A percentile compares a stretch with the other conserved stretches of the same genome.
phyloP scores from a whole-genome alignment of 345 rosid species.

The Cochlearia excelsa region DNA sequence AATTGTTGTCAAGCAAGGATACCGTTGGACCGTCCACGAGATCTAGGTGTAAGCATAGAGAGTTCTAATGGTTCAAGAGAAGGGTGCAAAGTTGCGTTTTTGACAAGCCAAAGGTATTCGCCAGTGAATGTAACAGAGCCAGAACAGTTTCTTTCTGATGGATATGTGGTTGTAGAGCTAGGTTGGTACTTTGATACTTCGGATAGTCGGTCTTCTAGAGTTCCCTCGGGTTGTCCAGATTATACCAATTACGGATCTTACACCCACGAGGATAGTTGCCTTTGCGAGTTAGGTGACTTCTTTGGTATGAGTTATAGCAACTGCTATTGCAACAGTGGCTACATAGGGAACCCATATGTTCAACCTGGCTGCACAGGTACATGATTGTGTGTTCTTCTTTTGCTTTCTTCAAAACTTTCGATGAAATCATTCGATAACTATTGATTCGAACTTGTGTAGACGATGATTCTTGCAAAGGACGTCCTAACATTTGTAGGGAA shows the following conservation, averaged over 20 bases:
- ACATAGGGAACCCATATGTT: constrained; percentile 44
- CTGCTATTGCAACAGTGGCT: constrained; percentile 41
- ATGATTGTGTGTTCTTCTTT: no score
- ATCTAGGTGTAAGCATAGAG: constrained; percentile 5
- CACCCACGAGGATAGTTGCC: not conserved
- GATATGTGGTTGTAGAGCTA: constrained; percentile 25
- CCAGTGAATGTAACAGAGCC: constrained; percentile 16
- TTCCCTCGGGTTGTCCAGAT: constrained; percentile 18
- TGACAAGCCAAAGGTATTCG: constrained; percentile 25
- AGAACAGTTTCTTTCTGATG: constrained; percentile 12
- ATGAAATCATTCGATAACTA: not conserved
- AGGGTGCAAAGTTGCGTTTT: constrained; percentile 29
- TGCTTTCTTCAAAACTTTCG: not conserved
- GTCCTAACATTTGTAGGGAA: constrained; percentile 12
- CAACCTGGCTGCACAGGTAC: constrained; percentile 39
- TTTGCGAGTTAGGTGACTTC: constrained; percentile 17
- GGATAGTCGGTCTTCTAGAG: constrained; percentile 21
- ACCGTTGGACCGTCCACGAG: constrained; percentile 16
- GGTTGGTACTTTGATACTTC: constrained; percentile 42
- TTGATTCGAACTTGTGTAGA: constrained; percentile 20
- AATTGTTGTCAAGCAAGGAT: constrained; percentile 43
- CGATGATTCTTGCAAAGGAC: constrained; percentile 28
- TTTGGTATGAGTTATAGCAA: constrained; percentile 19
- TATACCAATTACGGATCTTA: constrained; percentile 5
- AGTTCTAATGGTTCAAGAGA: not conserved